phyloP scores from a whole-genome alignment of 768 basidiomycete genomes.

The Lenzites betulinus region DNA sequence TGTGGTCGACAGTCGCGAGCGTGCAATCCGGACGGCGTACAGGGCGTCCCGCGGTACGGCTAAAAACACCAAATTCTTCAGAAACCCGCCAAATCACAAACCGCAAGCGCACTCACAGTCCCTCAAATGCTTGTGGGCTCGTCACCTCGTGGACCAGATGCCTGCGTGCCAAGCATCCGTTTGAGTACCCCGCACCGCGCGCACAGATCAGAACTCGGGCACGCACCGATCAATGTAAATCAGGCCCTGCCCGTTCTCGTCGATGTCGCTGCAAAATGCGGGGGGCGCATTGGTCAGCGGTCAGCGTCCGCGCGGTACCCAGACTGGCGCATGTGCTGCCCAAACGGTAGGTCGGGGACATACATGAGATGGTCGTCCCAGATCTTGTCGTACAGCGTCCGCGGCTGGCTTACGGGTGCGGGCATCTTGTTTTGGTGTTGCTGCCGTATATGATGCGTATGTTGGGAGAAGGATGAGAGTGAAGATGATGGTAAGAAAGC shows the following conservation, averaged over 20 bases:
- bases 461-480: background rate
- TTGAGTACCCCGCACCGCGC: background rate
- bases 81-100: background rate
- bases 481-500: background rate
- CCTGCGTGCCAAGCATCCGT: constrained; percentile 29
- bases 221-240: constrained; percentile 64
- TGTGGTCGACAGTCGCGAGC: constrained; percentile 63
- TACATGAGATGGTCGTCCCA: constrained; percentile 97
- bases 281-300: constrained; percentile 2
- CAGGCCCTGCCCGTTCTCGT: constrained; percentile 76
- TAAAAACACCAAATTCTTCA: constrained; percentile 16
- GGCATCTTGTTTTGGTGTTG: constrained; percentile 44
- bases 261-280: constrained; percentile 52
- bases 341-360: constrained; percentile 29
- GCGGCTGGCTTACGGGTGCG: constrained; percentile 57
- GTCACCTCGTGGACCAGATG: constrained; percentile 68
- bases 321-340: background rate
- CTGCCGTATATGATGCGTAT: background rate
- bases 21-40: constrained; percentile 69
- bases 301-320: background rate
- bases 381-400: constrained; percentile 97
- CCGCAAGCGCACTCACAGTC: constrained; percentile 39
- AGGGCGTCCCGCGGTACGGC: constrained; percentile 50
- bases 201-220: background rate
- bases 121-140: constrained; percentile 63